Evolutionary conservation across 768 basidiomycete genomes (phyloP).

Genomic region (Sutorius australiensis): DNA sequence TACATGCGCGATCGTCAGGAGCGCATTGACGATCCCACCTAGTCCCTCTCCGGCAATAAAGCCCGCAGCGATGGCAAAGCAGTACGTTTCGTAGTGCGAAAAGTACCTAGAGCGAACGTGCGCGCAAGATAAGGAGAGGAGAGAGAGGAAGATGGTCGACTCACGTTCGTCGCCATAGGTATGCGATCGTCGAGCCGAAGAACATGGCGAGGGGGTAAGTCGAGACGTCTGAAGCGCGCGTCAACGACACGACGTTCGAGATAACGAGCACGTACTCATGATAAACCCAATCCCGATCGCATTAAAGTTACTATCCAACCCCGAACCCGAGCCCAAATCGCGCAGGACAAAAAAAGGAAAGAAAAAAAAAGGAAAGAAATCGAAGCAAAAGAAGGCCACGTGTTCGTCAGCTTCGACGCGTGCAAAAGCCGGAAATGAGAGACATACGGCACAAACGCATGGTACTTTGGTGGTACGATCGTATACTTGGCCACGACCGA

Average conservation of each 20-base stretch:
- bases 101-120: background rate
- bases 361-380: background rate
- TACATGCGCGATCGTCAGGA: slow-evolving; percentile 30
- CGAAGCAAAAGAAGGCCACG: no score
- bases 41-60: slow-evolving; percentile 41
- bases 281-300: slow-evolving; percentile 21
- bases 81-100: slow-evolving; percentile 20
- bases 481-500: slow-evolving; percentile 41
- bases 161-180: slow-evolving; percentile 12
- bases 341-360: background rate
- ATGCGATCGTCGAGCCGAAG: slow-evolving; percentile 24
- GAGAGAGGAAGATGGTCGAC: no score
- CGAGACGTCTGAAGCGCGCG: background rate
- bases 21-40: slow-evolving; percentile 34
- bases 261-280: background rate
- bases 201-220: slow-evolving; percentile 25
- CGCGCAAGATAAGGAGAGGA: no score
- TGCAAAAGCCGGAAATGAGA: background rate
- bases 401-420: background rate
- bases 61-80: slow-evolving; percentile 37
- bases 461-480: slow-evolving; percentile 23
- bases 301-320: slow-evolving; percentile 18
- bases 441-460: slow-evolving; percentile 20
- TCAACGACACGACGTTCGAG: background rate
- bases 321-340: background rate